These are phyloP conservation scores for sunflower (Helianthus annuus) DNA, from an alignment of 129 eudicot species.

Conservation along the genomic window DNA sequence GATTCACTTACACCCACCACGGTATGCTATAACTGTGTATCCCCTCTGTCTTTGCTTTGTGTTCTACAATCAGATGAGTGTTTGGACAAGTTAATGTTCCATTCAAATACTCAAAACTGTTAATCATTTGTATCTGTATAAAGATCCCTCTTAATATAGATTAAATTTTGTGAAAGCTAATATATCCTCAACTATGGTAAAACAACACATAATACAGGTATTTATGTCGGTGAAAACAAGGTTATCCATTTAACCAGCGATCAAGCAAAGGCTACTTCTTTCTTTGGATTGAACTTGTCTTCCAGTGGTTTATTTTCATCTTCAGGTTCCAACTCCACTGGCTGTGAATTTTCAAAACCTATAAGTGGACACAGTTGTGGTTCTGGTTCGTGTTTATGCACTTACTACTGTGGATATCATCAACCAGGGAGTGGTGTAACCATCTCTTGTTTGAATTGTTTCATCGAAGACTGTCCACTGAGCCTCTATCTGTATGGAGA, in stretches of 20 bases:
- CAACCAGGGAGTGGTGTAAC: conserved; percentile 41
- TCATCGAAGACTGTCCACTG: conserved; percentile 38
- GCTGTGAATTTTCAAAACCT: conserved; percentile 20
- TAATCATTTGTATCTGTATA: too few species aligned
- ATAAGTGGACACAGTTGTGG: background rate
- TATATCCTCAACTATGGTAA: too few species aligned
- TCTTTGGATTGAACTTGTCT: conserved; percentile 1
- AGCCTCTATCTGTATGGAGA: conserved; percentile 44
- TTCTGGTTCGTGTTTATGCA: conserved; percentile 24
- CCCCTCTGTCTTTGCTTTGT: too few species aligned
- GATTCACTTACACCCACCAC: background rate
- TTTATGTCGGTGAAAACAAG: conserved; percentile 51
- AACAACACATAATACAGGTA: conserved; percentile 30
- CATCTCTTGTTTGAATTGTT: conserved; percentile 55
- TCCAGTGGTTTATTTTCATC: too few species aligned
- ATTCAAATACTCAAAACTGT: too few species aligned
- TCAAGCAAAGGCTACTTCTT: background rate
- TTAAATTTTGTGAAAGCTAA: too few species aligned
- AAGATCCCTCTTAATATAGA: too few species aligned
- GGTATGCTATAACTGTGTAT: background rate
- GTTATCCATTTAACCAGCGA: conserved; percentile 51
- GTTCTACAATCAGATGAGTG: too few species aligned
- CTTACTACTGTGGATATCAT: conserved; percentile 49
- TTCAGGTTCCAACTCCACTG: background rate
- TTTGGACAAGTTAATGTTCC: too few species aligned